Evolutionary conservation across 164 flowering plant genomes (phyloP).

Genomic region (Taxillus chinensis): DNA sequence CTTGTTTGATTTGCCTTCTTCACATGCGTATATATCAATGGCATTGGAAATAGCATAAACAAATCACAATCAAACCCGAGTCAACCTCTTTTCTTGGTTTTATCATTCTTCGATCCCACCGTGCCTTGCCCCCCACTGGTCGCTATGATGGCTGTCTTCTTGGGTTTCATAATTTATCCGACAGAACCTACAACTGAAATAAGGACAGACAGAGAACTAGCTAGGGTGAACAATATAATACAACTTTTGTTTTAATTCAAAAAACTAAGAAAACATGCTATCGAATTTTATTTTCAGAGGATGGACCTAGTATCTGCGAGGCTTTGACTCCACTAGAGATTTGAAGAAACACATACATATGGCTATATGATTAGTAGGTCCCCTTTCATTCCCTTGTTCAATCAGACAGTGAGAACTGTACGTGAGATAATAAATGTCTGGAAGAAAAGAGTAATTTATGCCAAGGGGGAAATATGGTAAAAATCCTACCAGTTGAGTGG

Average conservation of each 20-base stretch:
- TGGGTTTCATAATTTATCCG: not conserved
- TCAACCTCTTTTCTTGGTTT: constrained; percentile 32
- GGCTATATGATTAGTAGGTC: not conserved
- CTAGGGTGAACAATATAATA: not conserved
- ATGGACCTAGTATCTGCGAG: constrained; percentile 25
- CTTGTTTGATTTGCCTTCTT: constrained; percentile 10
- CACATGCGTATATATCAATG: constrained; percentile 18
- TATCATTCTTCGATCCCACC: constrained; percentile 23
- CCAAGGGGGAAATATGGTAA: too few species aligned
- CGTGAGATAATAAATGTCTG: not conserved
- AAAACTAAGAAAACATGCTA: not conserved
- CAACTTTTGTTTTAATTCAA: not conserved
- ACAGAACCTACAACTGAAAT: not conserved
- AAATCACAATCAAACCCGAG: constrained; percentile 25
- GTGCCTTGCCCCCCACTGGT: constrained; percentile 19
- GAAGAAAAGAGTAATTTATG: not conserved
- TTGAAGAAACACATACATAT: constrained; percentile 9
- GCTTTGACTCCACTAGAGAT: constrained; percentile 50
- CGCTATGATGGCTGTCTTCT: constrained; percentile 8
- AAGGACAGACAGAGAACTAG: not conserved
- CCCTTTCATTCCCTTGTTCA: constrained; percentile 2
- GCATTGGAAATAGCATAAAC: constrained; percentile 50
- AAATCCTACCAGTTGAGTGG: too few species aligned
- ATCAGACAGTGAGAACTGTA: not conserved
- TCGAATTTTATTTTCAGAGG: constrained; percentile 7